Evolutionary conservation across 2,329 filamentous ascomycete genomes (phyloP).

Genomic region (Corniculantispora saksenae): DNA sequence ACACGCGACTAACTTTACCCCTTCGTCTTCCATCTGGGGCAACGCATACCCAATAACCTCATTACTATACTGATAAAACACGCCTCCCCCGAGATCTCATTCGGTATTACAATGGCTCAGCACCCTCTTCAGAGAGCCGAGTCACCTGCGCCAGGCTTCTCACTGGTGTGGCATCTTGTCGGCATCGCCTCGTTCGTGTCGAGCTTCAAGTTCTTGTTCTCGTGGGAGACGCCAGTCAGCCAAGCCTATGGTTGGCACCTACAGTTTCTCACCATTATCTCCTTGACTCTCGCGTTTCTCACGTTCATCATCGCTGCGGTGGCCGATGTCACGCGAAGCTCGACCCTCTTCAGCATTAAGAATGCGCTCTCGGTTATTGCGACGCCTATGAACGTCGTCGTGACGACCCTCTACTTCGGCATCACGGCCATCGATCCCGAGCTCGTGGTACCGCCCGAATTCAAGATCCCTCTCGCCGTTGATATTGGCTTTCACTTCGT

Average conservation of each 20-base stretch:
- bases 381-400: slow-evolving; percentile 69
- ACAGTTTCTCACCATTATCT: slow-evolving; percentile 75
- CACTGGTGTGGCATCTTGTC: slow-evolving; percentile 60
- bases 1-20: neutral
- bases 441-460: slow-evolving; percentile 55
- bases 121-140: slow-evolving; percentile 67
- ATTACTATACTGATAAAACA: no score
- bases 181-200: slow-evolving; percentile 55
- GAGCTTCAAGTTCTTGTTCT: slow-evolving; percentile 53
- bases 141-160: slow-evolving; percentile 65
- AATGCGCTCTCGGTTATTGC: slow-evolving; percentile 66
- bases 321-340: slow-evolving; percentile 63
- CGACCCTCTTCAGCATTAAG: slow-evolving; percentile 63
- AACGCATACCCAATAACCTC: no score
- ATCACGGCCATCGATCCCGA: slow-evolving; percentile 57
- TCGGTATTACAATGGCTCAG: slow-evolving; percentile 35
- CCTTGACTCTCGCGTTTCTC: slow-evolving; percentile 59
- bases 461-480: slow-evolving; percentile 54
- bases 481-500: slow-evolving; percentile 68
- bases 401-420: slow-evolving; percentile 73
- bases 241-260: slow-evolving; percentile 66
- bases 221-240: slow-evolving; percentile 54
- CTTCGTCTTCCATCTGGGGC: neutral
- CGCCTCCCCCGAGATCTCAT: neutral
- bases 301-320: slow-evolving; percentile 64